Base-by-base conservation (phyloP, 371 early-diverging fungal genomes). In the Mucor circinelloides region DNA sequence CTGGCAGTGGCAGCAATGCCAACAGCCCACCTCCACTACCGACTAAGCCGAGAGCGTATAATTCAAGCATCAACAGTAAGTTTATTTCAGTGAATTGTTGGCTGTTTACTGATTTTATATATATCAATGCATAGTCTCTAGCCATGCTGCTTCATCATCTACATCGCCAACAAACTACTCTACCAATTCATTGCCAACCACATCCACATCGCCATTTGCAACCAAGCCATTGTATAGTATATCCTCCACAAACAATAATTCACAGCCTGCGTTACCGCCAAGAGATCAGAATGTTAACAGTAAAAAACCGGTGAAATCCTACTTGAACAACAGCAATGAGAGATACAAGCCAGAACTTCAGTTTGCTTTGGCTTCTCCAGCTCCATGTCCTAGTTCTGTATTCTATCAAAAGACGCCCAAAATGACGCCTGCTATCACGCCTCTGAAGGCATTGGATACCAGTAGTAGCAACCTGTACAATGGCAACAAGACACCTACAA, bases 1-100 rank as follows among this genome's bases (percentile, higher is more conserved):
- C 17, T 23, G 3, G 8, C 13, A 44, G 3, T n/a, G 1, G 50
- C 25, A 25, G 25, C 12, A 50, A 23, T 50, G 25, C 21, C 9
- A 21, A 8, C 23, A 50, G 50, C 2, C 76, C 76, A n/a, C 76
- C 76, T 25, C 73, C 76, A 19, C 63, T 76, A 44, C 76, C 76
- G 0, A 38, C 48, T 27, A 72, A 72, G 23, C 76, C 76, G 2
- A 55, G 46, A 57, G 73, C 58, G 13, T 76, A 76, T 50, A 57
- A 70, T 65, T 59, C 62, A 25, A n/a, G 21, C 9, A 21, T 15
- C 40, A 60, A 30, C 17, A 19, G 36, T 31, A 56, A 25, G 30
- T 32, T 2, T 23, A n/a, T n/a, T n/a, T n/a, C n/a, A n/a, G n/a
- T n/a, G n/a, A n/a, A n/a, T n/a, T n/a, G n/a, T n/a, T 46, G 17